Base-by-base conservation (phyloP, 2,329 filamentous ascomycete genomes). In the Parasarocladium wereldwijsianum region DNA sequence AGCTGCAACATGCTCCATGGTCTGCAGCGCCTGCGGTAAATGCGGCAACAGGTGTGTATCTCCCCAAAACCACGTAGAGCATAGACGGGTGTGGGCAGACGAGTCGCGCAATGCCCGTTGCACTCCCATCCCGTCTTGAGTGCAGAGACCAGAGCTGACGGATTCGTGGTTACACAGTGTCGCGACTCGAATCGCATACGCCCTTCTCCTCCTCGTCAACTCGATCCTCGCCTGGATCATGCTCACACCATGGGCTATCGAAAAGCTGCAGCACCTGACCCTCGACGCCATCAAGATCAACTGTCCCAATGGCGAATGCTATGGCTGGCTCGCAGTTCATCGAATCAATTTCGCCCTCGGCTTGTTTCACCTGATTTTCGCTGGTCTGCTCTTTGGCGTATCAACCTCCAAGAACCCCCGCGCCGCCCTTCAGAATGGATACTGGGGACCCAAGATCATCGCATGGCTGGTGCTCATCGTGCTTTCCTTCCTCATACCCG, bases 191-290 rank as follows among this genome's bases (percentile, higher is more conserved):
- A 92, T 96, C 59, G 87, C 82, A 47, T 94, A 93, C 52, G 86
- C 90, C 39, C 72, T 96, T 47, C 78, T 98, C 38, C 80, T 98
- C 32, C 75, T 98, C 41, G 60, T 96, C 55, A 98, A 98, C 66
- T 94, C 87, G 35, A 93, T 96, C 40, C 54, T 96, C 30, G 87
- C 90, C 20, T 98, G 90, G 90, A 83, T 98, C 43, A 93, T 96
- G 84, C 84, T 98, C 59, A 98, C 90, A 14, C 83, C 85, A 31
- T 98, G 90, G 90, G 90, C 90, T 19, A 82, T 98, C 50, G 83
- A 93, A 46, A 96, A 96, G 52, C 66, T 98, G 5, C 76, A 96
- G 56, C 74, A 92, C 40, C 64, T 96, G 32, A 90, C 84, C 9
- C 68, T 98, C 40, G 85, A 96, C 57, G 96, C 94, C 49, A 86